These are phyloP conservation scores for Pythium phragmitis DNA, from an alignment of 352 stramenopile species.

Conservation along the genomic window DNA sequence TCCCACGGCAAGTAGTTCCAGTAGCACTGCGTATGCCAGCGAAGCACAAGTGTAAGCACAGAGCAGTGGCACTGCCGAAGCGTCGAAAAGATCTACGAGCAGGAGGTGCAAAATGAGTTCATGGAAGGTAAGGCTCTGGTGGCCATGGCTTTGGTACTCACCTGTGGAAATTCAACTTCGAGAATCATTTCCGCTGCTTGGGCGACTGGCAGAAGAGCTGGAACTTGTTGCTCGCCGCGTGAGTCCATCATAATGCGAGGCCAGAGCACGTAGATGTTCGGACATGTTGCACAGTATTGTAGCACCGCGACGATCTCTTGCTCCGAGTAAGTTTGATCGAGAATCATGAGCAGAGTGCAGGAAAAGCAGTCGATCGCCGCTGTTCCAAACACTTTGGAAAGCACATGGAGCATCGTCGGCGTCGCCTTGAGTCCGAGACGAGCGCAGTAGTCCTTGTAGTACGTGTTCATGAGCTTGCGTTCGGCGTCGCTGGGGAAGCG, in stretches of 20 bases:
- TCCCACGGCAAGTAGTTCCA: conserved; percentile 77
- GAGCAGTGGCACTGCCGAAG: conserved; percentile 50
- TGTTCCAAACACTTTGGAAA: conserved; percentile 52
- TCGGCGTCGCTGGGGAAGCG: conserved; percentile 30
- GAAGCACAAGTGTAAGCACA: conserved; percentile 39
- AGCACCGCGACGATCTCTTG: conserved; percentile 41
- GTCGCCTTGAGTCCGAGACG: conserved; percentile 38
- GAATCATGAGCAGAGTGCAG: conserved; percentile 52
- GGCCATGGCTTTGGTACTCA: conserved; percentile 12
- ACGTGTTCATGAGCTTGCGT: conserved; percentile 56
- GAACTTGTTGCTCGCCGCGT: neutral
- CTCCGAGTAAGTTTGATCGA: conserved; percentile 36
- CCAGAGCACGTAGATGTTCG: conserved; percentile 40
- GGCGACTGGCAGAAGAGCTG: conserved; percentile 28
- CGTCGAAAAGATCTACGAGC: conserved; percentile 37
- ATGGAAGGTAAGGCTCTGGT: neutral
- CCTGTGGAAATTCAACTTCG: conserved; percentile 48
- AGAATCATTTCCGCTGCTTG: conserved; percentile 50
- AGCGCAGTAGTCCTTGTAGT: conserved; percentile 63
- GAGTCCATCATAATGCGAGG: conserved; percentile 6
- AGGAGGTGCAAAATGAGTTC: neutral
- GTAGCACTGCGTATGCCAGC: conserved; percentile 59
- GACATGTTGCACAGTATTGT: conserved; percentile 26
- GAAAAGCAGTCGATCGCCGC: conserved; percentile 50
- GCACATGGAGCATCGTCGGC: conserved; percentile 46